A percentile compares a stretch with the other conserved stretches of the same genome.
phyloP scores from a whole-genome alignment of 2,329 filamentous ascomycete genomes.

The Pyricularia grisea region DNA sequence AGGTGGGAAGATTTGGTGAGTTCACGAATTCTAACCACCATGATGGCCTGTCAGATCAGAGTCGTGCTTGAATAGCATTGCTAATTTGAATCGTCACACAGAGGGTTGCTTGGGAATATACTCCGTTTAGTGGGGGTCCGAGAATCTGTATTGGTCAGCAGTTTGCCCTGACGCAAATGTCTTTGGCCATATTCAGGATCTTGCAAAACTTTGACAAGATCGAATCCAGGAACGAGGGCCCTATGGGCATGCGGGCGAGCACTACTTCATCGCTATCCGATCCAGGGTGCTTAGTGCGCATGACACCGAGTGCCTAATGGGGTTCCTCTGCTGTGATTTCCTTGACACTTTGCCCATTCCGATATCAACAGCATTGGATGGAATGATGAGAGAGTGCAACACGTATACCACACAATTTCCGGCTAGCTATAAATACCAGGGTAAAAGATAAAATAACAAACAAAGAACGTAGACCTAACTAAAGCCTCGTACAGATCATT shows the following conservation, averaged over 20 bases:
- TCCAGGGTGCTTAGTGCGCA: constrained; percentile 13
- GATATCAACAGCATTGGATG: not conserved
- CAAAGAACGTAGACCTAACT: not conserved
- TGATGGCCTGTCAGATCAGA: not conserved
- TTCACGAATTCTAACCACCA: not conserved
- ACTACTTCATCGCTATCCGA: constrained; percentile 12
- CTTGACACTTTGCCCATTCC: not conserved
- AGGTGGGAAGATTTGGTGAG: constrained; percentile 28
- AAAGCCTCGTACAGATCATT: not conserved
- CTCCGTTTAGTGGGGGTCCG: constrained; percentile 34
- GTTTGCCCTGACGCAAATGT: constrained; percentile 30
- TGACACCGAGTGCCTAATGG: constrained; percentile 7
- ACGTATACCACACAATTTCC: not conserved
- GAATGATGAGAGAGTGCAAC: not conserved
- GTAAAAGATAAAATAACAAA: not conserved
- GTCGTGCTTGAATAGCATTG: not conserved
- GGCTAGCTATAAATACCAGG: not conserved
- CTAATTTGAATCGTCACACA: constrained; percentile 9
- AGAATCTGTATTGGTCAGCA: constrained; percentile 37
- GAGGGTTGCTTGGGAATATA: constrained; percentile 24
- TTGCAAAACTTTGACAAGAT: constrained; percentile 22
- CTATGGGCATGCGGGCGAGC: constrained; percentile 8
- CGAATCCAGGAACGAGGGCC: constrained; percentile 13
- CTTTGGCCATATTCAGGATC: constrained; percentile 25
- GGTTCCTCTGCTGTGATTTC: not conserved